Base-by-base conservation (phyloP, 805 yeast species). In the Pichia californica region DNA sequence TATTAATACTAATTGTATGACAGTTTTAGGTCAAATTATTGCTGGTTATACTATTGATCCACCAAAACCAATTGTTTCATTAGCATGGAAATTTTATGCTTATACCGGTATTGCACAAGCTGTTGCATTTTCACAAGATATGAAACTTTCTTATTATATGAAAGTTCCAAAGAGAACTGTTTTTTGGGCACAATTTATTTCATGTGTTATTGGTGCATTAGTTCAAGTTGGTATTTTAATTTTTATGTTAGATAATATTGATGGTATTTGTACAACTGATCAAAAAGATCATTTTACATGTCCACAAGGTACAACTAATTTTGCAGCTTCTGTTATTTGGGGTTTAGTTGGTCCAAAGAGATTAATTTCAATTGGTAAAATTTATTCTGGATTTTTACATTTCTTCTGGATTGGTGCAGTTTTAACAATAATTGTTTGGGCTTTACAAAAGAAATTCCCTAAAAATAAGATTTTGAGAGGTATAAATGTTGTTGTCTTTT, bases 71-170 rank as follows among this genome's bases (percentile, higher is more conserved):
- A 33, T 33, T 33, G 36, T 33, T 33, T 33, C 36, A 23, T 14
- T 33, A 33, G 36, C 36, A 20, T 33, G 36, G 36, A 33, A 33
- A 20, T 33, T 33, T 33, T 18, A 33, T 14, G 36, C 36, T 18
- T 33, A 33, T 14, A 33, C 36, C 5, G 36, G 25, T 15, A 33
- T 33, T 33, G 7, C 36, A 33, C 21, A 33, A 8, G 36, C 36
- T 4, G 36, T 33, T 33, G 36, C 36, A 10, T 33, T 33, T 33
- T 33, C 36, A 33, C 36, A 33, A 18, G 36, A 33, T 33, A 33
- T 33, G 25, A 33, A 33, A 33, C 26, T 33, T 5, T 33, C 25
- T 5, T 31, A 33, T 23, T 33, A 33, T 18, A 33, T 33, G 36
- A 33, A 15, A 14, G 25, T 33, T 7, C 36, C 36, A 8, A 33